These are phyloP conservation scores for Paracamarosporium sp. DNA, from an alignment of 2,329 filamentous ascomycete species.

Conservation along the genomic window DNA sequence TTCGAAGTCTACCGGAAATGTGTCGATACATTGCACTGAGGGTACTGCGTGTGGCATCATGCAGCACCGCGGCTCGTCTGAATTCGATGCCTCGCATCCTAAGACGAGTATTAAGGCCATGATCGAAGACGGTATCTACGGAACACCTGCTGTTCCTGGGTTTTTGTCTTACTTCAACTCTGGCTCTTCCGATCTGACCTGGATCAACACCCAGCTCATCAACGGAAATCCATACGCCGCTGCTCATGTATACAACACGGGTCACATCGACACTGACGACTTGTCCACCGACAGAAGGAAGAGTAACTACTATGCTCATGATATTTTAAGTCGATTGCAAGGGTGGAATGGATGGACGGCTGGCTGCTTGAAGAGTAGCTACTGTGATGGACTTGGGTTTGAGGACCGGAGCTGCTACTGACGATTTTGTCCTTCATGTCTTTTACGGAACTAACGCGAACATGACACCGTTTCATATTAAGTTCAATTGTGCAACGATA, in stretches of 20 bases:
- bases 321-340: conserved; percentile 21
- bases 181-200: conserved; percentile 1
- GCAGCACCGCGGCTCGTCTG: conserved; percentile 16
- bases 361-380: conserved; percentile 12
- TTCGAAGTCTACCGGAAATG: conserved; percentile 22
- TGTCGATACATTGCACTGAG: conserved; percentile 19
- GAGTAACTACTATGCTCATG: conserved; percentile 20
- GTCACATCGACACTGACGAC: conserved; percentile 10
- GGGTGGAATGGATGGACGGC: conserved; percentile 20
- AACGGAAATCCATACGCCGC: conserved; percentile 21
- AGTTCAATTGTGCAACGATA: background rate
- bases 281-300: conserved; percentile 8
- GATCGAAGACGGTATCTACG: conserved; percentile 19
- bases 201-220: conserved; percentile 11
- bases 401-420: conserved; percentile 5
- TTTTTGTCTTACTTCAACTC: conserved; percentile 19
- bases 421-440: background rate
- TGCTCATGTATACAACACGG: conserved; percentile 22
- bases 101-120: conserved; percentile 18
- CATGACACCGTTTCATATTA: background rate
- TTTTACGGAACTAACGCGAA: background rate
- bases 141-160: conserved; percentile 12
- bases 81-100: conserved; percentile 8
- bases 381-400: conserved; percentile 11
- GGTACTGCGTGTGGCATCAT: conserved; percentile 23